Evolutionary conservation across 805 yeast species (phyloP).

Genomic region (Torulaspora indica): DNA sequence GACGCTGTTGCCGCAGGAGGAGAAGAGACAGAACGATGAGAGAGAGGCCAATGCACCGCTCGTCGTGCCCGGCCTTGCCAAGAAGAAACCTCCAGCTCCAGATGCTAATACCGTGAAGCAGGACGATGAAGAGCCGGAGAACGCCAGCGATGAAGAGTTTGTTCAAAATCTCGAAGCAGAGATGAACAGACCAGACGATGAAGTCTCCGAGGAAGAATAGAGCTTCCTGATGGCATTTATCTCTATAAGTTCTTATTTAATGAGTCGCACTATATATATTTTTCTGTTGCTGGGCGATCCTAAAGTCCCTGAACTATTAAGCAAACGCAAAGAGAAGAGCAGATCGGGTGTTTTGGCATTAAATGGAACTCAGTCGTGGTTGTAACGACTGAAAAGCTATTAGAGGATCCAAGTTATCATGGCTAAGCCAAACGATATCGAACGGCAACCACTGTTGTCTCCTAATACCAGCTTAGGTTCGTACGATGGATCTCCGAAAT

Average conservation of each 20-base stretch:
- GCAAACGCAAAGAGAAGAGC: neutral
- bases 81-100: slow-evolving; percentile 8
- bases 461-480: slow-evolving; percentile 15
- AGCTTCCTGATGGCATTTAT: neutral
- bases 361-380: neutral
- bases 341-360: neutral
- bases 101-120: slow-evolving; percentile 7
- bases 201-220: slow-evolving; percentile 32
- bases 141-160: slow-evolving; percentile 36
- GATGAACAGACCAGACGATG: slow-evolving; percentile 31
- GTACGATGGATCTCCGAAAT: slow-evolving; percentile 8
- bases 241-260: neutral
- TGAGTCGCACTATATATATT: slow-evolving; percentile 1
- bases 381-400: neutral
- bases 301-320: neutral
- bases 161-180: slow-evolving; percentile 35
- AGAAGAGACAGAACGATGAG: slow-evolving; percentile 30
- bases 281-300: slow-evolving; percentile 3
- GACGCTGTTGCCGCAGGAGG: slow-evolving; percentile 32
- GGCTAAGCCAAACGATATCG: slow-evolving; percentile 5
- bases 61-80: slow-evolving; percentile 31
- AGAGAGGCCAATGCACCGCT: slow-evolving; percentile 33
- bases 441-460: slow-evolving; percentile 11
- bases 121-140: slow-evolving; percentile 11
- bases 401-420: neutral